Base-by-base conservation (phyloP, 2,329 filamentous ascomycete genomes). In the Talaromyces sp. region DNA sequence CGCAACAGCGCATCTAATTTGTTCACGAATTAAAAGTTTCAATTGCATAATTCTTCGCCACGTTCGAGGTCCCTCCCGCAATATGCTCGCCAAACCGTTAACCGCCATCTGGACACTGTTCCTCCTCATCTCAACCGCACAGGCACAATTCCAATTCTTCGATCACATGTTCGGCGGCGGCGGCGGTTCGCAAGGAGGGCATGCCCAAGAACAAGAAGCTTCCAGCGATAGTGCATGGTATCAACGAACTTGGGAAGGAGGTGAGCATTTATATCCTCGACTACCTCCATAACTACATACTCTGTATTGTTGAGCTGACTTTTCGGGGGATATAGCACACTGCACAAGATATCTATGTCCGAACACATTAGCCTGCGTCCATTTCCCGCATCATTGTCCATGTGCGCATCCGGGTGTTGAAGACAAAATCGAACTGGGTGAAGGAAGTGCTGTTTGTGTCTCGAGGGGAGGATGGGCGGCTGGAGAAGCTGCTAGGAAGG, bases 271-370 rank as follows among this genome's bases (percentile, higher is more conserved):
- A 37, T 11, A 45, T 19, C 19, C n/a, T 31, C 14, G 10, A 37
- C 33, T 35, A 24, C n/a, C 11, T 11, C 2, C 24, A 22, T 9
- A 22, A 37, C 52, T 24, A 56, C 52, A 39, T 3, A 33, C 14
- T 33, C 2, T 3, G 11, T 56, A 56, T 31, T 19, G 9, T 3
- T 35, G 48, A 19, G 52, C 52, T 56, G 16, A 56, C 24, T 1
- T 19, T 16, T 27, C 27, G 16, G 16, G 10, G 7, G 4, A 19
- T 27, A 43, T 72, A 91, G 91, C 93, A n/a, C 84, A 88, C 72
- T 99, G 95, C 83, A 87, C 91, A 72, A 93, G 94, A 71, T 99
- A 97, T 76, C 88, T 99, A 63, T 99, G 95, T 76, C 93, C 95
- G 2, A 92, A 92, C 69, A 98, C 95, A 0, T 86, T 99, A 66